Evolutionary conservation across 1,284 basidiomycete genomes (phyloP).

Genomic region (Earliella scabrosa): DNA sequence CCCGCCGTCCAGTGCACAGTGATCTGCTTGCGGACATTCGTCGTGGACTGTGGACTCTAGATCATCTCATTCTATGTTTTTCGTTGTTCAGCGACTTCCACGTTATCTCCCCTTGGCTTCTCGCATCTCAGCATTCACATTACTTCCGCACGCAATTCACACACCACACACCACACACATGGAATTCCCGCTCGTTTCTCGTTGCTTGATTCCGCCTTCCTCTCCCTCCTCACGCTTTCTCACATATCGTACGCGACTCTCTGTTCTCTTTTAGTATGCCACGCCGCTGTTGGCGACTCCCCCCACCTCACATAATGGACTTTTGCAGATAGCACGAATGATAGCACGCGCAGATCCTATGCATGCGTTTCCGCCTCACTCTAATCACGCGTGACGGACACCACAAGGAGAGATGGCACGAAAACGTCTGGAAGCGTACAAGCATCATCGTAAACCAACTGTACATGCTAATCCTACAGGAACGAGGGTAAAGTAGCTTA

Average conservation of each 20-base stretch:
- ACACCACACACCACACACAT: background rate
- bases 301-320: background rate
- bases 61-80: background rate
- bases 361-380: background rate
- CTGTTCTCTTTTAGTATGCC: too few species aligned
- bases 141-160: background rate
- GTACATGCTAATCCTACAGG: background rate
- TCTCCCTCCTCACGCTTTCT: too few species aligned
- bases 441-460: too few species aligned
- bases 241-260: too few species aligned
- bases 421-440: too few species aligned
- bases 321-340: slow-evolving; percentile 4
- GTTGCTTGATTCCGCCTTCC: background rate
- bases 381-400: too few species aligned
- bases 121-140: background rate
- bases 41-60: background rate
- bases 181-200: background rate
- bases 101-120: too few species aligned
- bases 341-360: background rate
- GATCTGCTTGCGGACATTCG: background rate
- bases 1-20: background rate
- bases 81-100: background rate
- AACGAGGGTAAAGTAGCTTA: too few species aligned
- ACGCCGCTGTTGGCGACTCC: too few species aligned
- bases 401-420: too few species aligned